Evolutionary conservation across 352 stramenopile species (phyloP).

Genomic region (Pythium utonaiense): DNA sequence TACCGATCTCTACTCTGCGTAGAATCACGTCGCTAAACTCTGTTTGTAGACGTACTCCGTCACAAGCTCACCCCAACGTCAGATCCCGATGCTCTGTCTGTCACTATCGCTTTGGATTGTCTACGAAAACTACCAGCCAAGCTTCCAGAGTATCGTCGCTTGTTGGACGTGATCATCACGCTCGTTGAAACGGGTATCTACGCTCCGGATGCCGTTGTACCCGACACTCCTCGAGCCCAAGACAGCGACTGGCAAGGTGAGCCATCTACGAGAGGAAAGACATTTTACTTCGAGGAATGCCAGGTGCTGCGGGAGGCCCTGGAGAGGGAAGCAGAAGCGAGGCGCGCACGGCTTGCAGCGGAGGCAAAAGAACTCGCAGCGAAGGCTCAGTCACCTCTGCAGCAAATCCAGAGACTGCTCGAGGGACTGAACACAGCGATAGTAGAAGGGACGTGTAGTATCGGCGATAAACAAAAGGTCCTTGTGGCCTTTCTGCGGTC

Average conservation of each 20-base stretch:
- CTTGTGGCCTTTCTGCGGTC: constrained; percentile 34
- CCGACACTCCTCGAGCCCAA: not conserved
- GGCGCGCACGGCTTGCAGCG: constrained; percentile 5
- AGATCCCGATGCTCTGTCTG: constrained; percentile 46
- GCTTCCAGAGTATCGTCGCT: constrained; percentile 57
- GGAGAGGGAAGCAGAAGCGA: constrained; percentile 6
- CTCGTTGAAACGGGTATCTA: constrained; percentile 55
- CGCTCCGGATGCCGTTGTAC: too few species aligned
- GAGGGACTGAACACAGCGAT: constrained; percentile 24
- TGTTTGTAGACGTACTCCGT: constrained; percentile 50
- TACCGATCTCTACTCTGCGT: not conserved
- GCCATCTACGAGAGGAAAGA: not conserved
- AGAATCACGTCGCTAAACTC: not conserved
- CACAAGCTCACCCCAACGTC: constrained; percentile 38
- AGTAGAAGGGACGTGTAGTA: not conserved
- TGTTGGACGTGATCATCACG: constrained; percentile 48
- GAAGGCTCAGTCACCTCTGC: constrained; percentile 4
- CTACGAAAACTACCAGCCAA: constrained; percentile 48
- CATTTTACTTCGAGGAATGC: constrained; percentile 56
- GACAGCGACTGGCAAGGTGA: not conserved
- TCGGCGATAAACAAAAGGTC: constrained; percentile 36
- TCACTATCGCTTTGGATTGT: constrained; percentile 71
- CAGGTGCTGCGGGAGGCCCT: constrained; percentile 20
- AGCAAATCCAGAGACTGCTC: constrained; percentile 34
- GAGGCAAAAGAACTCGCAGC: constrained; percentile 9